These are phyloP conservation scores for Tillandsia leiboldiana DNA, from an alignment of 176 grass and related monocot species.

Conservation along the genomic window DNA sequence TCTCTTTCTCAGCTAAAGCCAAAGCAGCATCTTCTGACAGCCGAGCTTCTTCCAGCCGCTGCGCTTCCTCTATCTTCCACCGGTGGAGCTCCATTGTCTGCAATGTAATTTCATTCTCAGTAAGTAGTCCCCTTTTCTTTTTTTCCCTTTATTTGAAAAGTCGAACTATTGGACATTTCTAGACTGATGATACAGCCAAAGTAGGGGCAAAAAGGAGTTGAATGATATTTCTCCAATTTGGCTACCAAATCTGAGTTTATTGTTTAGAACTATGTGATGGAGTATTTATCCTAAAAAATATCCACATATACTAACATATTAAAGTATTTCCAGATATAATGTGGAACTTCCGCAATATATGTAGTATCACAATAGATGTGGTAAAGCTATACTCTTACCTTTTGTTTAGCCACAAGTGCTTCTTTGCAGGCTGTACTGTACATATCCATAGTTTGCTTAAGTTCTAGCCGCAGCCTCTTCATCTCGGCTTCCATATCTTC, in stretches of 20 bases:
- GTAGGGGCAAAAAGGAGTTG: not conserved
- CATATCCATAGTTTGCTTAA: constrained; percentile 42
- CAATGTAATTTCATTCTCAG: not conserved
- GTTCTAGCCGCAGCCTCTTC: constrained; percentile 29
- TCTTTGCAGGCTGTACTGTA: constrained; percentile 42
- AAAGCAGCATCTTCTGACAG: constrained; percentile 26
- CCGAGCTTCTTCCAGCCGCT: constrained; percentile 14
- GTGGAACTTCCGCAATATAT: not conserved
- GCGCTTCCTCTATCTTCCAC: constrained; percentile 30
- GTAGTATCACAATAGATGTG: not conserved
- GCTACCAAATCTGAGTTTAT: no score
- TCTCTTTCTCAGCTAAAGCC: constrained; percentile 23
- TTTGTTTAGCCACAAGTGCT: constrained; percentile 24
- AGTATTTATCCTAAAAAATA: no score
- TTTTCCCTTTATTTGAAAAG: no score
- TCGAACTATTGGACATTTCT: not conserved
- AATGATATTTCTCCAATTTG: no score
- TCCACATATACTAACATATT: no score
- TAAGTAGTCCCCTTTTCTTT: no score
- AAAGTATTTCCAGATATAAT: not conserved
- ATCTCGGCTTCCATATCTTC: constrained; percentile 34
- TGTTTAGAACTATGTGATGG: no score
- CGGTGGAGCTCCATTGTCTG: constrained; percentile 25
- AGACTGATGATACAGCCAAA: no score
- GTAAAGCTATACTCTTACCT: constrained; percentile 17